Base-by-base conservation (phyloP, 768 basidiomycete species). In the Psilocybe cyanescens region DNA sequence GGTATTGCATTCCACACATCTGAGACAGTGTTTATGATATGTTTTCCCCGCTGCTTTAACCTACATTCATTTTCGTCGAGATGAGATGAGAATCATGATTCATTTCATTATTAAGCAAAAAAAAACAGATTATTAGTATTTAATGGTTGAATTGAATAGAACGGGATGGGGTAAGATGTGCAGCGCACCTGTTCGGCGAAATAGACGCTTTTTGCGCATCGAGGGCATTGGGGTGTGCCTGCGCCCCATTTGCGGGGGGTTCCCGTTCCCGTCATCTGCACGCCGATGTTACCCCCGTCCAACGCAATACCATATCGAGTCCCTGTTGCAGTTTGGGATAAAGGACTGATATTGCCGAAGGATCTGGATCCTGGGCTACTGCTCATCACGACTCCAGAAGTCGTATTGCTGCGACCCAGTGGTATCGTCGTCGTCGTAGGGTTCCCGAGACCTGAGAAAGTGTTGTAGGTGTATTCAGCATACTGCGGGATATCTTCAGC, bases 41-140 rank as follows among this genome's bases (percentile, higher is more conserved):
- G 88, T 90, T 78, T 91, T 90, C 7, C 90, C 90, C 12, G 91
- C 82, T 1, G 92, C 92, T 72, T 91, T 92, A 60, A 91, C 86
- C 91, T 92, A 12, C 9, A 64, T 48, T n/a, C 53, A 52, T n/a
- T 58, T 57, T 24, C 24, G 24, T 24, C 24, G 24, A 24, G 24
- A 24, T 24, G 24, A 24, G 24, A 24, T 24, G 24, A 24, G 0
- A 41, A 55, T 35, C 33, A 11, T 35, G 53, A 24, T 60, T 8
- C 47, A 59, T 35, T 24, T 24, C 24, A 24, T 24, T 24, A 24
- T 24, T 24, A 24, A 24, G 24, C 24, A 24, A 24, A 24, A 24
- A 19, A 24, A 24, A 24, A 24, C 24, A 24, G 24, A 24, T 24
- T 24, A 24, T 24, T 24, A 24, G 24, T 24, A 24, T 24, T 24